Base-by-base conservation (phyloP, 75 land plant genomes). In the Chamaecyparis obtusa region DNA sequence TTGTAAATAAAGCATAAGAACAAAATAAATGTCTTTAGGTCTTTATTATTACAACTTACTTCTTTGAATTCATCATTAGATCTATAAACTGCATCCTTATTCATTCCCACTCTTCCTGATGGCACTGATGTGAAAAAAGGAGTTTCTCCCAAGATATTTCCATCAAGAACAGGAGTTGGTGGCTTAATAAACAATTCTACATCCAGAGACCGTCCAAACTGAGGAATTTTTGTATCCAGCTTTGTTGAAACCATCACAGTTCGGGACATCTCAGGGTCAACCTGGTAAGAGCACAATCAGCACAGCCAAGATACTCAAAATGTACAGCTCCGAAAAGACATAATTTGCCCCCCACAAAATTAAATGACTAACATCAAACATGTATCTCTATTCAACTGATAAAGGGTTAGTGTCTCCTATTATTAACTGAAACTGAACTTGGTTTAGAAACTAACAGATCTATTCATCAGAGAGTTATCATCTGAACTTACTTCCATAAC, bases 41-140 rank as follows among this genome's bases (percentile, higher is more conserved):
- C 32, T 27, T 27, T 11, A 44, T 81, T 81, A 27, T 81, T 27
- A 55, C 33, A 21, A 30, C 77, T 82, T 86, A 96, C 99, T 94
- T 98, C 94, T 88, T 97, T 95, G 64, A 98, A 98, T 79, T 95
- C 93, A 84, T 96, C 98, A 91, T 98, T 96, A 75, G 98, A 94
- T 86, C 90, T 91, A 87, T 90, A 98, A 60, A 98, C 95, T 32
- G 97, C 90, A 84, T 93, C 98, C 86, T 86, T 93, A 36, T 90
- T 92, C 84, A 86, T 85, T 57, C 99, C 99, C 74, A 98, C 99
- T 93, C 99, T 93, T 88, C 99, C 99, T 77, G 99, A 98, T 49
- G 99, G 99, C 10, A 98, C 99, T 71, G 99, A 98, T 27, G 99
- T 98, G 85, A 98, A 98, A 85, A 98, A 98, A 1, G 99, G 99